Percentiles rank a stretch among this genome's conserved stretches.
These are phyloP conservation scores for Pleodorina starrii DNA, from an alignment of 139 green algal species.

Conservation along the genomic window DNA sequence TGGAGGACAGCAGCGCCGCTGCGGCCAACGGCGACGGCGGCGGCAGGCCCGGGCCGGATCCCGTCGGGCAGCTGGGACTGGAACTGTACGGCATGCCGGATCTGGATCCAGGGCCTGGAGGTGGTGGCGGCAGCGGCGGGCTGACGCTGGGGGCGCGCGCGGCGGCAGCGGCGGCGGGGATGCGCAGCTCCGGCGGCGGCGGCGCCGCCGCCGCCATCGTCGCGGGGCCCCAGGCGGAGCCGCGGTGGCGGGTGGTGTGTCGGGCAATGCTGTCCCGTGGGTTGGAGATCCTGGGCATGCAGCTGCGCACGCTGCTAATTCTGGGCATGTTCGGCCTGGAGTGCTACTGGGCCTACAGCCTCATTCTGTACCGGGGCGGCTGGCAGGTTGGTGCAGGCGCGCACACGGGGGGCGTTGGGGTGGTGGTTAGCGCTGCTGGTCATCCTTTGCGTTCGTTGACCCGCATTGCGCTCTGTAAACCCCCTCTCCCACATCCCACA, in stretches of 20 bases:
- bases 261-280: neutral
- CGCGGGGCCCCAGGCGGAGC: too few species aligned
- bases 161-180: neutral
- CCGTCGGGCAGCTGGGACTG: neutral
- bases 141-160: neutral
- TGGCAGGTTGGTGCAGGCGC: slow-evolving; percentile 33
- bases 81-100: neutral
- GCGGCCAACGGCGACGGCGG: too few species aligned
- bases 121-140: neutral
- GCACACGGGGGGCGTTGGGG: too few species aligned
- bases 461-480: too few species aligned
- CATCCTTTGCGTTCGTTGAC: too few species aligned
- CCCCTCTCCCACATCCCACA: too few species aligned
- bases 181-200: neutral
- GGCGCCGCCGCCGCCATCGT: neutral
- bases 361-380: slow-evolving; percentile 41
- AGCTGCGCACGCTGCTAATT: slow-evolving; percentile 40
- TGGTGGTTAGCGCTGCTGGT: too few species aligned
- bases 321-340: slow-evolving; percentile 47
- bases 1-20: neutral
- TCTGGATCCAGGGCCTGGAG: neutral
- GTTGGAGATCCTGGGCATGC: neutral
- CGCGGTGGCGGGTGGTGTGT: neutral
- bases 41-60: neutral
- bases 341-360: slow-evolving; percentile 49